Percentiles rank a stretch among this genome's conserved stretches.
phyloP scores from a whole-genome alignment of 164 flowering plant species.

The Taxillus chinensis region DNA sequence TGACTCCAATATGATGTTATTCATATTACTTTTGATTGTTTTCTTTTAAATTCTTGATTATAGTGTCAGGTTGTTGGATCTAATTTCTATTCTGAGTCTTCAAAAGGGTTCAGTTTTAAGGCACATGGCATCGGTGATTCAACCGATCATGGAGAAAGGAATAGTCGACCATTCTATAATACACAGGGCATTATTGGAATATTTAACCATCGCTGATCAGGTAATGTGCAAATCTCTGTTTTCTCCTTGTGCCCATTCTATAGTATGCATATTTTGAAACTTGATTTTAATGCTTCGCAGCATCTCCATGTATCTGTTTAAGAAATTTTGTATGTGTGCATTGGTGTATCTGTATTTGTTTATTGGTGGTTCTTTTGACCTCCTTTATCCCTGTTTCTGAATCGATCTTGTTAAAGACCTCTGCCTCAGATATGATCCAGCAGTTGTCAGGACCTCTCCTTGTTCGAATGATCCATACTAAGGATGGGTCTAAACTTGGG shows the following conservation, averaged over 20 bases:
- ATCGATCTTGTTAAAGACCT: conserved; percentile 35
- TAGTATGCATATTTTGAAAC: neutral
- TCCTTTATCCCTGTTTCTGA: conserved; percentile 12
- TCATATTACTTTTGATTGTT: neutral
- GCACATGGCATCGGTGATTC: conserved; percentile 68
- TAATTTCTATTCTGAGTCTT: conserved; percentile 70
- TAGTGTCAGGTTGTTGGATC: conserved; percentile 57
- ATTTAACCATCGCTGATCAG: conserved; percentile 71
- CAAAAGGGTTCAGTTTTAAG: conserved; percentile 58
- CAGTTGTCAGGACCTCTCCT: conserved; percentile 73
- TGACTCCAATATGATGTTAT: neutral
- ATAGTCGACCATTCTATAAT: conserved; percentile 89
- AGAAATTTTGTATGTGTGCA: too few species aligned
- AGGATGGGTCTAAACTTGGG: conserved; percentile 76
- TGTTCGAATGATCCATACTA: conserved; percentile 81
- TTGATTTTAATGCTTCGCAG: neutral
- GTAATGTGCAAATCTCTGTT: conserved; percentile 20
- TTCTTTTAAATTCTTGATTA: neutral
- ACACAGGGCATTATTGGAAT: conserved; percentile 67
- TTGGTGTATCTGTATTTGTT: neutral
- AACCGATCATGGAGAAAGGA: conserved; percentile 88
- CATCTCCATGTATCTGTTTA: neutral
- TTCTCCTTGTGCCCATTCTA: neutral
- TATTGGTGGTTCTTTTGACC: neutral
- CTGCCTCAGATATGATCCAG: conserved; percentile 69